Evolutionary conservation across 176 grass and related monocot genomes (phyloP).

Genomic region (Bonia amplexicaulis): DNA sequence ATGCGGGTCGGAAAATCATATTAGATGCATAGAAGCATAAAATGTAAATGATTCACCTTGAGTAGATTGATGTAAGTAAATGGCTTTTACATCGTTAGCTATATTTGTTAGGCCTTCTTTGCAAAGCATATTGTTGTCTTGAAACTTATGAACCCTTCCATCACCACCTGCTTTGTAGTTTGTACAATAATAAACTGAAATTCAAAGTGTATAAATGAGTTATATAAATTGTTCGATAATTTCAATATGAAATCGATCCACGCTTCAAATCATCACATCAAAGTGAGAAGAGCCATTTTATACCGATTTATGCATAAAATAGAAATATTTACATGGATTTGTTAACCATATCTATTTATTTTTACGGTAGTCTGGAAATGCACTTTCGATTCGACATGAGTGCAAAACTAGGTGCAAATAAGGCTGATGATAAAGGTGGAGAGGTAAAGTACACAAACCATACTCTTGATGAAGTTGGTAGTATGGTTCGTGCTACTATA

Average conservation of each 20-base stretch:
- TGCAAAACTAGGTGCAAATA: conserved; percentile 51
- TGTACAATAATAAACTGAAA: conserved; percentile 3
- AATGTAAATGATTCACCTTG: conserved; percentile 2
- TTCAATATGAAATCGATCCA: neutral
- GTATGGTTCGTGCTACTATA: conserved; percentile 79
- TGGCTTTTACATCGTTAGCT: neutral
- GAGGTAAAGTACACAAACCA: conserved; percentile 88
- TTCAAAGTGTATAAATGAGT: neutral
- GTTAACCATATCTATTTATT: neutral
- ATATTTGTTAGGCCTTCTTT: neutral
- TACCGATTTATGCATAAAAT: neutral
- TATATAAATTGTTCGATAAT: conserved; percentile 19
- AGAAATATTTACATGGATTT: conserved; percentile 7
- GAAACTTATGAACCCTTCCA: conserved; percentile 9
- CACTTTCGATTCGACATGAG: conserved; percentile 80
- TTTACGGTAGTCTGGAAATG: conserved; percentile 68
- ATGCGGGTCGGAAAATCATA: too few relatives aligned
- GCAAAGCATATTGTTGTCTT: neutral
- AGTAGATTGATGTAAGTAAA: neutral
- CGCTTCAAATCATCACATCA: neutral
- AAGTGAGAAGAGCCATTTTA: conserved; percentile 9
- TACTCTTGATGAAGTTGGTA: conserved; percentile 86
- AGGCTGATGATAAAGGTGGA: conserved; percentile 67
- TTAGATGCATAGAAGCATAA: neutral
- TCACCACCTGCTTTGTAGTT: neutral